Evolutionary conservation across 2,329 filamentous ascomycete species (phyloP).

Genomic region (Alternaria infectoria): DNA sequence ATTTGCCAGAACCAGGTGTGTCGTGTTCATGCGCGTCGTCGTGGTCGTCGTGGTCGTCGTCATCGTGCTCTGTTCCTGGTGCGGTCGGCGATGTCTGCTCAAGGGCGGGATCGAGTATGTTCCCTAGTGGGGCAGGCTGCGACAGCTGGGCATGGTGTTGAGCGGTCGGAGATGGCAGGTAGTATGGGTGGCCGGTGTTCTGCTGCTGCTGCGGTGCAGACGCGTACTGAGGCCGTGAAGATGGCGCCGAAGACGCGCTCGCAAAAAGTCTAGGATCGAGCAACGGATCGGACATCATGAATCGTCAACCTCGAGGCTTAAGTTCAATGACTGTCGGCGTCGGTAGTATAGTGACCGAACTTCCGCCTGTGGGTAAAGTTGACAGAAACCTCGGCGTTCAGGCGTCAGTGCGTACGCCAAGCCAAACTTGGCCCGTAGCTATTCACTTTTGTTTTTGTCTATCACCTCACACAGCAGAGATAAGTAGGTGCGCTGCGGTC

Average conservation of each 20-base stretch:
- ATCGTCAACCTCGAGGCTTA: not conserved
- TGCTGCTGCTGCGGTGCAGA: constrained; percentile 27
- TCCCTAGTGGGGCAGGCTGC: constrained; percentile 23
- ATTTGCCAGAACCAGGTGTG: constrained; percentile 41
- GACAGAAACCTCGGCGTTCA: not conserved
- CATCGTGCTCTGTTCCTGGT: constrained; percentile 29
- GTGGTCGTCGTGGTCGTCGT: constrained; percentile 38
- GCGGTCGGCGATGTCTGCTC: constrained; percentile 38
- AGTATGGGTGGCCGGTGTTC: constrained; percentile 37
- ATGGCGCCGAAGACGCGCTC: constrained; percentile 29
- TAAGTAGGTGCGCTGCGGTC: not conserved
- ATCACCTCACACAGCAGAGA: not conserved
- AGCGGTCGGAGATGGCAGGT: constrained; percentile 33
- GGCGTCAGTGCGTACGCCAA: not conserved
- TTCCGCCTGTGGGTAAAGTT: constrained; percentile 9
- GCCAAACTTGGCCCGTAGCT: not conserved
- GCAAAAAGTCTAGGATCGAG: constrained; percentile 42
- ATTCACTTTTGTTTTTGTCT: not conserved
- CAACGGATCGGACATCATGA: constrained; percentile 32
- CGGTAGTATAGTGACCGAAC: constrained; percentile 22
- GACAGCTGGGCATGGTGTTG: constrained; percentile 27
- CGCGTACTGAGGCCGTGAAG: constrained; percentile 35
- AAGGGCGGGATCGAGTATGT: constrained; percentile 39
- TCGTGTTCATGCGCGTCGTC: constrained; percentile 15
- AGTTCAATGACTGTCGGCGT: constrained; percentile 22